Evolutionary conservation across 192 early-diverging fungal species (phyloP).

Genomic region (Mortierella claussenii): DNA sequence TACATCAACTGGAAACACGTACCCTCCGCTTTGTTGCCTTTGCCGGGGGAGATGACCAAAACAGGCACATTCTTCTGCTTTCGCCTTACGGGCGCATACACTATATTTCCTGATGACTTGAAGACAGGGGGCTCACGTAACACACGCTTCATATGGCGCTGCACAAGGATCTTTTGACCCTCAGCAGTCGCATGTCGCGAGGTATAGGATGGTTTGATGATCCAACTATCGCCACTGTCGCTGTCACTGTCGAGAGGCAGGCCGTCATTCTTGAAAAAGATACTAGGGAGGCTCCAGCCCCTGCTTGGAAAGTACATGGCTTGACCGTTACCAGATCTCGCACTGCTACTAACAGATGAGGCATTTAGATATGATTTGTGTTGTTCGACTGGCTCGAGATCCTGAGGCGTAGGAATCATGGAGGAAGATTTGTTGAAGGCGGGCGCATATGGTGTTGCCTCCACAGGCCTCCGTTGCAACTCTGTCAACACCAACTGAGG

Average conservation of each 20-base stretch:
- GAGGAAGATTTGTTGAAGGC: background rate
- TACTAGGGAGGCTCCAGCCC: background rate
- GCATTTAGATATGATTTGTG: background rate
- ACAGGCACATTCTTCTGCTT: conserved; percentile 32
- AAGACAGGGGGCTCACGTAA: conserved; percentile 25
- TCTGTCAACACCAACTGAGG: background rate
- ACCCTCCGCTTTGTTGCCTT: background rate
- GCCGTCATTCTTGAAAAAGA: conserved; percentile 22
- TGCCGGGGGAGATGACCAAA: conserved; percentile 5
- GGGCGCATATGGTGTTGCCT: background rate
- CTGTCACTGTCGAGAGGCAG: conserved; percentile 11
- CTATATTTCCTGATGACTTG: conserved; percentile 14
- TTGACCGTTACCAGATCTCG: background rate
- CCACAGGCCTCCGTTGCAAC: background rate
- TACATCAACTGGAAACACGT: background rate
- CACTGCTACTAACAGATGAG: background rate
- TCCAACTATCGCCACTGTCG: conserved; percentile 23
- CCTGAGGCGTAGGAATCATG: background rate
- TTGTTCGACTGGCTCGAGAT: background rate
- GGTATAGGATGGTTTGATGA: background rate
- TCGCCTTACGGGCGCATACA: conserved; percentile 26
- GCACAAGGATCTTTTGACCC: conserved; percentile 4
- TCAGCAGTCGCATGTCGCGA: background rate
- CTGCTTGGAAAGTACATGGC: background rate
- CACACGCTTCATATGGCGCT: conserved; percentile 30